These are phyloP conservation scores for Blastobotrys proliferans DNA, from an alignment of 1,139 yeast species.

Conservation along the genomic window DNA sequence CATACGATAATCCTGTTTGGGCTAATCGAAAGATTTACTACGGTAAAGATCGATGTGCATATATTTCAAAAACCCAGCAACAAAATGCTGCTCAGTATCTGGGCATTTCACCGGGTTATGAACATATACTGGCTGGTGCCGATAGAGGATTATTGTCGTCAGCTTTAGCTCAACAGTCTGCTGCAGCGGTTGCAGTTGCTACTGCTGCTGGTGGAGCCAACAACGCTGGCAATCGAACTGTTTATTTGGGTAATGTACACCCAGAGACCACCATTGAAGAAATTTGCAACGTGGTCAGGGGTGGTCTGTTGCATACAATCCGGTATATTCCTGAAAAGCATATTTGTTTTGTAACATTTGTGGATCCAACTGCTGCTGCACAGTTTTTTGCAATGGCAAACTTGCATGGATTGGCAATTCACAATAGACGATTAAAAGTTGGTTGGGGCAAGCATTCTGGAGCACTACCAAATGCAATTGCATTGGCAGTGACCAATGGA, in stretches of 20 bases:
- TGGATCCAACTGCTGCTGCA: conserved; percentile 90
- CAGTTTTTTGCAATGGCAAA: conserved; percentile 88
- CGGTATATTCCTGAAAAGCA: conserved; percentile 70
- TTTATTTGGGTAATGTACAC: conserved; percentile 83
- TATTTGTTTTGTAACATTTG: conserved; percentile 87
- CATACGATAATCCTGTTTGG: conserved; percentile 46
- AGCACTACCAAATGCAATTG: conserved; percentile 74
- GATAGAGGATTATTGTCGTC: conserved; percentile 57
- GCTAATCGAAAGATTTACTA: conserved; percentile 65
- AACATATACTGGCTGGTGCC: conserved; percentile 74
- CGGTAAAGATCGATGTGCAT: conserved; percentile 83
- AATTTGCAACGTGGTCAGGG: conserved; percentile 88
- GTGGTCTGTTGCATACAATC: conserved; percentile 71
- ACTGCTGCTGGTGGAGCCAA: conserved; percentile 74
- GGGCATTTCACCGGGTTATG: conserved; percentile 88
- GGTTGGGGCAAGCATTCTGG: conserved; percentile 98
- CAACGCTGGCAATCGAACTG: conserved; percentile 86
- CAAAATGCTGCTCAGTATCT: conserved; percentile 95
- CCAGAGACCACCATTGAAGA: conserved; percentile 85
- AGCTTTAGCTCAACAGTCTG: conserved; percentile 60
- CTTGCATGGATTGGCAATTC: conserved; percentile 75
- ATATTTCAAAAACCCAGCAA: conserved; percentile 88
- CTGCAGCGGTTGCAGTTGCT: conserved; percentile 71
- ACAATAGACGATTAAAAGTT: conserved; percentile 74
- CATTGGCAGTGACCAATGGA: conserved; percentile 86